A percentile compares a stretch with the other conserved stretches of the same genome.
These are phyloP conservation scores for Echria macrotheca DNA, from an alignment of 495 filamentous ascomycete genomes.

Conservation along the genomic window DNA sequence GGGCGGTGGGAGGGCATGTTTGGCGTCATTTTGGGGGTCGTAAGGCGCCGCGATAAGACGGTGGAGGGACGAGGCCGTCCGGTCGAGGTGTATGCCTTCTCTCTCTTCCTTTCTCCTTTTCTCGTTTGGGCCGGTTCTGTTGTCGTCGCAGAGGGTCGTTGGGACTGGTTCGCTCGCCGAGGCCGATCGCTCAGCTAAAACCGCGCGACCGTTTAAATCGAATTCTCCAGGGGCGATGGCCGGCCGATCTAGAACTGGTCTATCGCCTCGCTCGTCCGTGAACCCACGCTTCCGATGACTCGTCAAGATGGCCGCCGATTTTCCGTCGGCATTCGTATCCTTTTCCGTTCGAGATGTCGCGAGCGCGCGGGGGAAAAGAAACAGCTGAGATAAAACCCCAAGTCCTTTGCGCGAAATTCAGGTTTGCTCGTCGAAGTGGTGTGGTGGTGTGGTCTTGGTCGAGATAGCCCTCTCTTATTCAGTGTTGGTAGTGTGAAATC, in stretches of 20 bases:
- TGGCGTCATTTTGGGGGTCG: neutral
- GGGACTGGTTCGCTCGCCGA: neutral
- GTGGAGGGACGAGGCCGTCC: neutral
- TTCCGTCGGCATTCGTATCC: too few relatives aligned
- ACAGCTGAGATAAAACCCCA: neutral
- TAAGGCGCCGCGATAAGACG: neutral
- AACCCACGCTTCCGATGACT: too few relatives aligned
- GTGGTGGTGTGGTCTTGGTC: too few relatives aligned
- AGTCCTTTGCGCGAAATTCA: conserved; percentile 2
- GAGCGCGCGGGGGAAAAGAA: neutral
- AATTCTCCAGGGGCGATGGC: neutral
- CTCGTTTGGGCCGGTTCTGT: neutral
- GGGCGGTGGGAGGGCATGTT: conserved; percentile 72
- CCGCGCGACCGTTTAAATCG: too few relatives aligned
- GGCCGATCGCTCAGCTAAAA: too few relatives aligned
- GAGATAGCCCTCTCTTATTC: too few relatives aligned
- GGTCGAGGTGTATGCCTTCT: neutral
- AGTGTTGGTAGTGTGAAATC: neutral
- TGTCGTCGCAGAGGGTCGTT: neutral
- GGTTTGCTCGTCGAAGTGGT: neutral
- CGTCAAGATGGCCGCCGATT: too few relatives aligned
- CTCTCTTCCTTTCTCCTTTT: neutral
- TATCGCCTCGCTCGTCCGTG: too few relatives aligned
- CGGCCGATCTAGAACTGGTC: too few relatives aligned
- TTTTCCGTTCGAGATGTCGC: neutral